Conservation (phyloP, 805 yeast species). For the Pichia nanzhaoensis region DNA sequence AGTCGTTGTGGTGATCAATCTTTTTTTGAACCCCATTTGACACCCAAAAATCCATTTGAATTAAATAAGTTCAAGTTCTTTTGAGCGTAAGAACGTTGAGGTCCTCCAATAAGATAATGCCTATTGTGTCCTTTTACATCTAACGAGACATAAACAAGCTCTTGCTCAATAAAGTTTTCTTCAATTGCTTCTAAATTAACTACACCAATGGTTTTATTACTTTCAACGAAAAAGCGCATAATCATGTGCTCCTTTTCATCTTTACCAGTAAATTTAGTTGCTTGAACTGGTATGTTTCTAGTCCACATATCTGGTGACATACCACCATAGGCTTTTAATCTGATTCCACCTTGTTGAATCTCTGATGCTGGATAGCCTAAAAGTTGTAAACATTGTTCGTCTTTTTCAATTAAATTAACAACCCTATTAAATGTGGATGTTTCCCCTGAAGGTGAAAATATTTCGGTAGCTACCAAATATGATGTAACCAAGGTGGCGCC, state of each 20-base stretch:
- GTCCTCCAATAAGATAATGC: constrained; percentile 58
- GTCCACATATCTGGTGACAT: constrained; percentile 68
- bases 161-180: constrained; percentile 56
- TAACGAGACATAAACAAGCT: constrained; percentile 63
- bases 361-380: constrained; percentile 37
- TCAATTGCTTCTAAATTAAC: constrained; percentile 80
- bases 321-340: constrained; percentile 82
- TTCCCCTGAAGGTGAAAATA: constrained; percentile 86
- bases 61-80: constrained; percentile 13
- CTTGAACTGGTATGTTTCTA: constrained; percentile 76
- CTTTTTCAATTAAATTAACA: constrained; percentile 66
- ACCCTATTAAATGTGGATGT: constrained; percentile 87
- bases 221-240: constrained; percentile 84
- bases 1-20: constrained; percentile 27
- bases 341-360: constrained; percentile 36
- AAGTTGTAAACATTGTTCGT: constrained; percentile 49
- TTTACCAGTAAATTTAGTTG: constrained; percentile 55
- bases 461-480: constrained; percentile 70
- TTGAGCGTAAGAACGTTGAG: constrained; percentile 34
- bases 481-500: constrained; percentile 63
- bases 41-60: constrained; percentile 63
- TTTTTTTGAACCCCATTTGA: constrained; percentile 71
- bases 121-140: constrained; percentile 70
- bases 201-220: constrained; percentile 55
- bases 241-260: constrained; percentile 75